Base-by-base conservation (phyloP, 352 stramenopile species). In the Phytophthora hibernalis region DNA sequence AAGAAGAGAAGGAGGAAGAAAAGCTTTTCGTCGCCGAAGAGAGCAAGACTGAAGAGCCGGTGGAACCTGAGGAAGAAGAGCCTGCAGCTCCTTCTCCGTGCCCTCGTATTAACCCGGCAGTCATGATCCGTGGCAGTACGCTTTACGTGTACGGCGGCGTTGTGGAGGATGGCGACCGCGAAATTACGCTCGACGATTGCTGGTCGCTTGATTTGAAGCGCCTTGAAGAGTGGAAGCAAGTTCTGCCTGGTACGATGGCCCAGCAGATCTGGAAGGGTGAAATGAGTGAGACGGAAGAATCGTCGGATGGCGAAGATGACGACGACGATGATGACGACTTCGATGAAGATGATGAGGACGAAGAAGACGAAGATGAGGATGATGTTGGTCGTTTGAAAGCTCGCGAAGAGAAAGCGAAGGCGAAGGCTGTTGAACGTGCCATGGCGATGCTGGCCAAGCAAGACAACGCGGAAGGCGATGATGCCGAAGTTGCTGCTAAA, bases 141-240 rank as follows among this genome's bases (percentile, higher is more conserved):
- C 65, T 99, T 9, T 98, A 96, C 57, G 85, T 99, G 15, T 98
- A 97, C 70, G 96, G 96, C 33, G 96, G 96, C 37, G 83, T 99
- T 47, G 76, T 98, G 4, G 96, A 99, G 42, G 87, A 95, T 42
- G 95, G 95, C 21, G 94, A 99, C 71, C 82, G 95, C 22, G 96
- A 98, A 72, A 95, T 98, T 51, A 99, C 96, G 24, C 73, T 99
- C 18, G 96, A 99, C 70, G 96, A 99, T 72, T 96, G 93, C 62
- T 99, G 96, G 96, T 87, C 83, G 31, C 73, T 99, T 42, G 95
- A 99, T 70, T 70, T 99, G 15, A 97, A 97, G 65, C 95, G 96
- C 28, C 80, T 97, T 33, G 92, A 98, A 16, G 85, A 95, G 65
- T 99, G 96, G 96, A 89, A 96, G 57, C 87, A 95, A 58, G 72